Evolutionary conservation across 345 rosid species (phyloP).

Genomic region (Gossypium herbaceum): DNA sequence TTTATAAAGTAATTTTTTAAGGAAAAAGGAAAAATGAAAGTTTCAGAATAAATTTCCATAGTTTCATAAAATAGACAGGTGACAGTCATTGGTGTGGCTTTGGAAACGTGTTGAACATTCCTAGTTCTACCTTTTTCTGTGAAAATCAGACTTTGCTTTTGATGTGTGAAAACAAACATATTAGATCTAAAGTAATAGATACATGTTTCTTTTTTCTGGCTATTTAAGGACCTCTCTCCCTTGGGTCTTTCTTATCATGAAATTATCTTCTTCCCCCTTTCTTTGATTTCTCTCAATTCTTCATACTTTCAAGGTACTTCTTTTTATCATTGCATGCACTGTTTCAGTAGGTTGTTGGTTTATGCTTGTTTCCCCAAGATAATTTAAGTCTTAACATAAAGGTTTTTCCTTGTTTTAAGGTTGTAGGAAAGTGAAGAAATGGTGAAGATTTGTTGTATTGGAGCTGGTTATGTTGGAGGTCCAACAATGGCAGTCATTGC

Average conservation of each 20-base stretch:
- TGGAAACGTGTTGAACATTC: constrained; percentile 14
- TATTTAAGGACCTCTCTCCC: neutral
- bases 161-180: neutral
- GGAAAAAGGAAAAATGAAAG: neutral
- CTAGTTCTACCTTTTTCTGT: neutral
- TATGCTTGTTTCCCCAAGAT: neutral
- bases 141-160: neutral
- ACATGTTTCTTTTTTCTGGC: neutral
- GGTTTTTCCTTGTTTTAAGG: constrained; percentile 4
- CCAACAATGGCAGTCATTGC: constrained; percentile 80
- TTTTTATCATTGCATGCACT: neutral
- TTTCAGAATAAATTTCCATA: neutral
- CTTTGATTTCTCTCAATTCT: neutral
- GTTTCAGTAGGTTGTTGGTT: neutral
- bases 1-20: neutral
- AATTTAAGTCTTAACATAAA: neutral
- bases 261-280: neutral
- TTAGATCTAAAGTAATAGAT: constrained; percentile 5
- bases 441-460: constrained; percentile 77
- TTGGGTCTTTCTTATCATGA: neutral
- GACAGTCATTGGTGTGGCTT: neutral
- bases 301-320: neutral
- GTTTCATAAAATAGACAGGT: neutral
- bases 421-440: constrained; percentile 22
- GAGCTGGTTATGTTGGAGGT: constrained; percentile 75